These are phyloP conservation scores for Amaranthus hypochondriacus DNA, from an alignment of 148 eudicot genomes.

Conservation along the genomic window DNA sequence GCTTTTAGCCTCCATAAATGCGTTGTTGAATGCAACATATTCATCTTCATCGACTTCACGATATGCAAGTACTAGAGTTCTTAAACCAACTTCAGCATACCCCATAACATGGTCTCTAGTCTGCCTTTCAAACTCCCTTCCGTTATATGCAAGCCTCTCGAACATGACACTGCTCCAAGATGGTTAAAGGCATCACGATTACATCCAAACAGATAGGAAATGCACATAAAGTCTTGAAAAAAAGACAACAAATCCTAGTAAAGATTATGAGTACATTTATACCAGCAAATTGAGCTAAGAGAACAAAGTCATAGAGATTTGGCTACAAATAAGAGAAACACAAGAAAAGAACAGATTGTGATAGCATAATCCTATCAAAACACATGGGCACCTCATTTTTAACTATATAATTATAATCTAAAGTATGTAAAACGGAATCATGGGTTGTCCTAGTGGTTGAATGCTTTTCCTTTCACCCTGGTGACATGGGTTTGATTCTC, in stretches of 20 bases:
- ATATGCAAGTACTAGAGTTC: slow-evolving; percentile 61
- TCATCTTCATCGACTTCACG: slow-evolving; percentile 46
- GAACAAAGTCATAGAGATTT: neutral
- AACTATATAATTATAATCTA: no score
- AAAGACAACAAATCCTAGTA: neutral
- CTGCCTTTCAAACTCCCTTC: slow-evolving; percentile 39
- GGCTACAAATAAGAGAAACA: neutral
- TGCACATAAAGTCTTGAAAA: neutral
- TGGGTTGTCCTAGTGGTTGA: no score
- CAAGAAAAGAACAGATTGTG: neutral
- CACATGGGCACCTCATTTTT: no score
- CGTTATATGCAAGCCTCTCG: slow-evolving; percentile 48
- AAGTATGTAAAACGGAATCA: no score
- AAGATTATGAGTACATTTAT: neutral
- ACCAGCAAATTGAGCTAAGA: neutral
- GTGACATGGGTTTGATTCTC: no score
- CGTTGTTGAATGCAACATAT: slow-evolving; percentile 35
- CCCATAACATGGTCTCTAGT: slow-evolving; percentile 50
- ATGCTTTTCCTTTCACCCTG: no score
- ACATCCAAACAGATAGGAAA: neutral
- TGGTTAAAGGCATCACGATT: slow-evolving; percentile 2
- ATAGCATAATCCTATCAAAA: neutral
- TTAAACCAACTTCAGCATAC: slow-evolving; percentile 62
- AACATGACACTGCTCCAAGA: slow-evolving; percentile 48
- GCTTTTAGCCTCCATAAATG: slow-evolving; percentile 42